Base-by-base conservation (phyloP, 805 yeast genomes). In the Saccharomycopsis synnaedendra region DNA sequence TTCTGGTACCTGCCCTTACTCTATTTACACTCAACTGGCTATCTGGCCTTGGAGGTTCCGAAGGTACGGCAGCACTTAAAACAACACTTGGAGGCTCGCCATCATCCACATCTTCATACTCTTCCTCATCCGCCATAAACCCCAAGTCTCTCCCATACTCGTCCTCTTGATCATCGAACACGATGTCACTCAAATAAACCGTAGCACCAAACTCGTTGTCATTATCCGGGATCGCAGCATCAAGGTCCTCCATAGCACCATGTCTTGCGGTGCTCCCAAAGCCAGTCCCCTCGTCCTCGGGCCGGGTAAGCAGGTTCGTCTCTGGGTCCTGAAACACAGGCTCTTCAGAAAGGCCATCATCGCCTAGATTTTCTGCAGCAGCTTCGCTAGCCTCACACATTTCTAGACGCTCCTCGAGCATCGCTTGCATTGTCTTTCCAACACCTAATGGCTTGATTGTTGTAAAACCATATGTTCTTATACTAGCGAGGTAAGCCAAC, bases 361-460 rank as follows among this genome's bases (percentile, higher is more conserved):
- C 60, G 48, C 8, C 19, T 32, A 52, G 50, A 38, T 54, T 47
- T 29, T 54, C 56, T 9, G 51, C 44, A 4, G 48, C 45, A 10
- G 48, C 35, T 10, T 31, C 40, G 4, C 34, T 32, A 5, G 46
- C 35, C 41, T 47, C 43, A 3, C 44, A 39, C 29, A 27, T 39
- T 11, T 47, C 47, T 4, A 9, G 32, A 8, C 48, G 46, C 41
- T 64, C 67, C 36, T 65, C 66, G 6, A 55, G 43, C 27, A 67
- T 46, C 35, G 64, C 67, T 36, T 61, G 61, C 71, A 78, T 67
- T 0, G 85, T 81, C 58, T 71, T 76, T 3, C 68, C 66, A 6
- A 78, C 57, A 0, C 87, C 88, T 7, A 81, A 69, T 0, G 88
- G 87, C 41, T 66, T 66, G 48, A 82, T 57, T 47, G 65, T 67